Percentiles rank a stretch among this genome's conserved stretches.
phyloP scores from a whole-genome alignment of 441 rosid genomes.

The Theobroma grandiflorum region DNA sequence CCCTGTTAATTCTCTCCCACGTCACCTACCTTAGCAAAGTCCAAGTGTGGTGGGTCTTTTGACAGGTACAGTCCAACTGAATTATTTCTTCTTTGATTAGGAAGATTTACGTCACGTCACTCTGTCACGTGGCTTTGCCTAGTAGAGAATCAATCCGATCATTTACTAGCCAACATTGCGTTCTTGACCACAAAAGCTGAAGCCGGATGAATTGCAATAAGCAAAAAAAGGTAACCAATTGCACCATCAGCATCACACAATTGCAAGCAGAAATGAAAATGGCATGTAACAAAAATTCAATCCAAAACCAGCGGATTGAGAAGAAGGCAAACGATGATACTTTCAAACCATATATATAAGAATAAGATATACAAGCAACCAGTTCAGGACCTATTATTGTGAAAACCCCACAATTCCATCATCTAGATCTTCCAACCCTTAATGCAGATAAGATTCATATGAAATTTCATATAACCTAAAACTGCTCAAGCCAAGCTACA shows the following conservation, averaged over 20 bases:
- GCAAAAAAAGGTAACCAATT: not conserved
- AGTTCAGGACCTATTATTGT: constrained; percentile 44
- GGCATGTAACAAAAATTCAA: not conserved
- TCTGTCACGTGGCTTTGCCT: not conserved
- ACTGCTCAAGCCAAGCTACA: constrained; percentile 44
- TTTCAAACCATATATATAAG: constrained; percentile 41
- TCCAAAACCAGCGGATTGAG: not conserved
- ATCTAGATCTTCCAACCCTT: constrained; percentile 36
- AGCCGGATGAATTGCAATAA: not conserved
- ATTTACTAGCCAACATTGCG: not conserved
- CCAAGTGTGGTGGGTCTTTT: not conserved
- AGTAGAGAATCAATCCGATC: not conserved
- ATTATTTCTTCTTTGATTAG: not conserved
- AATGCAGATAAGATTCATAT: constrained; percentile 33
- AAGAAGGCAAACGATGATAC: constrained; percentile 28
- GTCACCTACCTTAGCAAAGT: not conserved
- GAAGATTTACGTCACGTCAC: not conserved
- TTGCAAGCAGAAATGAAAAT: not conserved
- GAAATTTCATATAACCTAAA: not conserved
- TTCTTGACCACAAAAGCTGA: not conserved
- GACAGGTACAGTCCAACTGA: not conserved
- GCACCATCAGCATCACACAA: not conserved
- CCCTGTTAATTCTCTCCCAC: not conserved
- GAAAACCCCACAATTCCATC: constrained; percentile 28
- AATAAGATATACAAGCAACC: constrained; percentile 55